Conservation (phyloP, 2,329 filamentous ascomycete species). For the Hirsutella rhossiliensis region DNA sequence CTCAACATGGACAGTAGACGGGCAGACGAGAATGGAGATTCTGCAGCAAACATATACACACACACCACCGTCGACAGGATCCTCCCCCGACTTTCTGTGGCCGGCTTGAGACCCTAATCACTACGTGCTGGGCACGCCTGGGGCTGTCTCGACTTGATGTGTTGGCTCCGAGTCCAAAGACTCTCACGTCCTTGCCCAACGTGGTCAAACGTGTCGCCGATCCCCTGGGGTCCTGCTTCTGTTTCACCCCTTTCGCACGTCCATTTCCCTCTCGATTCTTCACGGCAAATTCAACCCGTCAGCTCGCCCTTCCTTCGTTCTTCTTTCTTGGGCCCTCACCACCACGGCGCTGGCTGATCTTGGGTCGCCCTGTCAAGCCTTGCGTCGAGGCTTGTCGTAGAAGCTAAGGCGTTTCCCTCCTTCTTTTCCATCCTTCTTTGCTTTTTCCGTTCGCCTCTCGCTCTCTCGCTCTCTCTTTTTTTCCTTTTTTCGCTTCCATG, state of each 20-base stretch:
- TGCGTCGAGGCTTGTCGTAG: no score
- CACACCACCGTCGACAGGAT: no score
- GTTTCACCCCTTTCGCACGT: background rate
- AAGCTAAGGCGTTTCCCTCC: no score
- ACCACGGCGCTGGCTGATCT: background rate
- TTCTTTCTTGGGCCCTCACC: background rate
- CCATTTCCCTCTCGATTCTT: background rate
- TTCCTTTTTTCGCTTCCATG: background rate
- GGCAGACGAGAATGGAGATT: no score
- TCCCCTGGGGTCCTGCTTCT: background rate
- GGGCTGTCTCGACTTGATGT: background rate
- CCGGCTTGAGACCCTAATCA: no score
- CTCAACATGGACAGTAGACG: no score
- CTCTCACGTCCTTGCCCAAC: background rate
- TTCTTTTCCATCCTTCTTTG: background rate
- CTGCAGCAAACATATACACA: no score
- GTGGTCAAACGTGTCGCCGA: background rate
- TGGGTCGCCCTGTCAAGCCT: no score
- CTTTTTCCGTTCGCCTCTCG: background rate
- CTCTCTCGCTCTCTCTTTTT: background rate
- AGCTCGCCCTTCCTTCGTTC: background rate
- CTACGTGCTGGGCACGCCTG: no score
- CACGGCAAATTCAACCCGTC: background rate
- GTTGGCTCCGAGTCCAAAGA: background rate
- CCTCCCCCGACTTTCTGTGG: no score